Evolutionary conservation across 257 asterid species (phyloP).

Genomic region (Pogostemon cablin): DNA sequence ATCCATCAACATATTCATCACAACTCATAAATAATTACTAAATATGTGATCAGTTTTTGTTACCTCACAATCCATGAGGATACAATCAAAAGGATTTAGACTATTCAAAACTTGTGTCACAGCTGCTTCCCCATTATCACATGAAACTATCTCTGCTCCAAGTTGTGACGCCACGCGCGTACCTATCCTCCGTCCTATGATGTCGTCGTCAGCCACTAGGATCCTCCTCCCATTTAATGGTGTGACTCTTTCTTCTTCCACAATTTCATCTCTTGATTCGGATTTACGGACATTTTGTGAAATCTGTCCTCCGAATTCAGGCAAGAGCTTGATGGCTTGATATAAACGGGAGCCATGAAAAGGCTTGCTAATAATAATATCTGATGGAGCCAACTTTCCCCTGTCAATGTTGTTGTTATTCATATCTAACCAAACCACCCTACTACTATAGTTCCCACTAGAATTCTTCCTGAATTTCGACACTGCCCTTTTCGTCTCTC

Average conservation of each 20-base stretch:
- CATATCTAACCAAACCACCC: conserved; percentile 68
- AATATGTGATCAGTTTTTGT: neutral
- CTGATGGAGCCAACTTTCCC: conserved; percentile 52
- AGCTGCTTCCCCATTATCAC: conserved; percentile 65
- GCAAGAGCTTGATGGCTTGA: conserved; percentile 52
- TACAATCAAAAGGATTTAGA: conserved; percentile 55
- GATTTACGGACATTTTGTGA: neutral
- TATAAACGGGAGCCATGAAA: conserved; percentile 76
- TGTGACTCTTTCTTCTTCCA: conserved; percentile 28
- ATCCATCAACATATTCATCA: neutral
- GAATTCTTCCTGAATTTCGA: conserved; percentile 64
- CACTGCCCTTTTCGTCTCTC: conserved; percentile 48
- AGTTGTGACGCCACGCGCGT: conserved; percentile 37
- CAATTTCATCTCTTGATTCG: conserved; percentile 25
- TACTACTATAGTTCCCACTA: conserved; percentile 30
- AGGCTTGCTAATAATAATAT: conserved; percentile 60
- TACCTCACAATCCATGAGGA: conserved; percentile 90
- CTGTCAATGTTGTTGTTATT: conserved; percentile 29
- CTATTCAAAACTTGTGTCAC: conserved; percentile 41
- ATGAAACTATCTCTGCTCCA: conserved; percentile 50
- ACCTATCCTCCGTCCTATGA: conserved; percentile 44
- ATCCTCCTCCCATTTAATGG: conserved; percentile 60
- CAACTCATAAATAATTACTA: neutral
- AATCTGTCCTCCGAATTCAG: conserved; percentile 50
- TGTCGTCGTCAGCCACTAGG: conserved; percentile 66